Percentiles rank a stretch among this genome's conserved stretches.
These are phyloP conservation scores for Dendrocalamus sinicus DNA, from an alignment of 176 grass and related monocot species.

Conservation along the genomic window DNA sequence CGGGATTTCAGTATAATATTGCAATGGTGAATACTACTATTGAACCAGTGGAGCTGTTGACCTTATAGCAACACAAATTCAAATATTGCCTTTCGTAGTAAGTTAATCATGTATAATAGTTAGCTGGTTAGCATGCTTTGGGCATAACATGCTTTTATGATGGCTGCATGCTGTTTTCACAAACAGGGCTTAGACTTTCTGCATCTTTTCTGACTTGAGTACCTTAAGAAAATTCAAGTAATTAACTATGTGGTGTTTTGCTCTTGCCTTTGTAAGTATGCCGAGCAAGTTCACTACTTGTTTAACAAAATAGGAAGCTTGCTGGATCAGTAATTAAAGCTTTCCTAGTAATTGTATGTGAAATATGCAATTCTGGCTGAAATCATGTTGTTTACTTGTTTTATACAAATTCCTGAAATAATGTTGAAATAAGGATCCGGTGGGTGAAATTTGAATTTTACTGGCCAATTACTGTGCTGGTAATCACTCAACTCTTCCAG, in stretches of 20 bases:
- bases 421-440: not conserved
- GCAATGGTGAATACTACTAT: not conserved
- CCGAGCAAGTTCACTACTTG: not conserved
- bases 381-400: not conserved
- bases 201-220: not conserved
- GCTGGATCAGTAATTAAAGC: not conserved
- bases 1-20: not conserved
- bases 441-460: not conserved
- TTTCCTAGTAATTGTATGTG: not conserved
- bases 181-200: not conserved
- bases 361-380: not conserved
- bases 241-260: not conserved
- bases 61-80: not conserved
- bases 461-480: not conserved
- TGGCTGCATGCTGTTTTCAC: not conserved
- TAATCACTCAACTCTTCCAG: not conserved
- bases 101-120: not conserved
- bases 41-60: not conserved
- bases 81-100: not conserved
- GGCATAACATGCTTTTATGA: not conserved
- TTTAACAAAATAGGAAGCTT: not conserved
- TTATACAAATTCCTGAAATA: not conserved
- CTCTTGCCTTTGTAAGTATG: not conserved
- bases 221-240: conserved; percentile 20
- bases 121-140: conserved; percentile 9